Evolutionary conservation across 148 eudicot species (phyloP).

Genomic region (Pouteria glomerata): DNA sequence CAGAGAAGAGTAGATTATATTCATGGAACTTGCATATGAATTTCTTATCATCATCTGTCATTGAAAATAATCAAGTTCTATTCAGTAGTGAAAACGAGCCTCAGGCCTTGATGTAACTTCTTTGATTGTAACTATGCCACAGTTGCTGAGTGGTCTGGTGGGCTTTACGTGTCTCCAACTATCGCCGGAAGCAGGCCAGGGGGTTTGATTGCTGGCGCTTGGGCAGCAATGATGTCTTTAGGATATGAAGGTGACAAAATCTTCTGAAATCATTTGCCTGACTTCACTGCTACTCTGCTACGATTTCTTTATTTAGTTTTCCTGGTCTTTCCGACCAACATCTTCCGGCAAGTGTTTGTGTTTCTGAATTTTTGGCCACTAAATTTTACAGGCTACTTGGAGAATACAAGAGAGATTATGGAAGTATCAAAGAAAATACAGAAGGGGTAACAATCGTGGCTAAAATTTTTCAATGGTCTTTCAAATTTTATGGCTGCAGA

Average conservation of each 20-base stretch:
- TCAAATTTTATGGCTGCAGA: neutral
- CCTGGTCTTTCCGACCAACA: neutral
- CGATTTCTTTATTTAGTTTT: neutral
- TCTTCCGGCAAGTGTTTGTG: neutral
- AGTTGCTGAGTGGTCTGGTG: conserved; percentile 99
- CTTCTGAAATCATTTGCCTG: neutral
- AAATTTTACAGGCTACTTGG: conserved; percentile 66
- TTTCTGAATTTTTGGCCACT: conserved; percentile 42
- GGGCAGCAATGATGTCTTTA: conserved; percentile 96
- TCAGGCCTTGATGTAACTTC: neutral
- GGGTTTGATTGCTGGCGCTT: conserved; percentile 92
- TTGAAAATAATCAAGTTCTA: conserved; percentile 6
- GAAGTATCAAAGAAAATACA: conserved; percentile 83
- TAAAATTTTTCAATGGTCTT: conserved; percentile 1
- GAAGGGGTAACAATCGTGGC: conserved; percentile 53
- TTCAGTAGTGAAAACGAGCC: neutral
- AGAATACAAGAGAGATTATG: conserved; percentile 83
- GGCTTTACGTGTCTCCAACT: conserved; percentile 94
- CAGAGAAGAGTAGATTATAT: neutral
- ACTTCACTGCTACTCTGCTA: conserved; percentile 11
- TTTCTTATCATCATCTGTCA: neutral
- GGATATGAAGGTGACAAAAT: conserved; percentile 69
- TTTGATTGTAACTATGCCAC: conserved; percentile 24
- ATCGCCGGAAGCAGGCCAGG: conserved; percentile 99
- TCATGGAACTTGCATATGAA: conserved; percentile 25